A percentile compares a stretch with the other conserved stretches of the same genome.
phyloP scores from a whole-genome alignment of 208 protist species.

The Trypanosomatidae sp. region DNA sequence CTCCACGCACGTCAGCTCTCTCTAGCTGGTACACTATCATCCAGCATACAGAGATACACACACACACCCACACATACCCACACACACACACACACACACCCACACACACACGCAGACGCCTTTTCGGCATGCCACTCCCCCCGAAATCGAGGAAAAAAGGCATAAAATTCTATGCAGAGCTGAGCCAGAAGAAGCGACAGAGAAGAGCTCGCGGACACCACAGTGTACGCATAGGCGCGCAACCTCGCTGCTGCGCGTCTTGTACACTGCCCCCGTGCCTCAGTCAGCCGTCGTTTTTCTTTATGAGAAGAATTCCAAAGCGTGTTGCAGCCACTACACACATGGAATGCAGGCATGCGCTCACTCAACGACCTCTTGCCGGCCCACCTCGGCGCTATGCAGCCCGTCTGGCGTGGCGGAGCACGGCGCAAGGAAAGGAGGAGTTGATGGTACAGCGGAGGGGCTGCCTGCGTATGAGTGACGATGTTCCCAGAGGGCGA shows the following conservation, averaged over 20 bases:
- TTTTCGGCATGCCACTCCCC: neutral
- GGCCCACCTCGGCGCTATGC: neutral
- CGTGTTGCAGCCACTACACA: neutral
- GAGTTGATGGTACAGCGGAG: neutral
- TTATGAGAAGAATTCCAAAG: neutral
- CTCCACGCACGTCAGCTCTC: neutral
- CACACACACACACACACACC: neutral
- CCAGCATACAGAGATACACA: neutral
- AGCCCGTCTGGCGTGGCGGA: conserved; percentile 3
- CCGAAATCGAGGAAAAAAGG: no score
- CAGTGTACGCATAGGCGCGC: neutral
- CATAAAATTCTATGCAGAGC: neutral
- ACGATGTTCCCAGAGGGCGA: conserved; percentile 6
- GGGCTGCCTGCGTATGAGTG: conserved; percentile 2
- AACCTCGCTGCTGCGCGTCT: neutral
- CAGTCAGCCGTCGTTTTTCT: neutral
- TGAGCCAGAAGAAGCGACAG: neutral
- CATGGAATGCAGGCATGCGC: no score
- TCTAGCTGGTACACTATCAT: neutral
- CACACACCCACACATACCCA: neutral
- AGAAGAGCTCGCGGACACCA: neutral
- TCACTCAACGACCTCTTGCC: conserved; percentile 4
- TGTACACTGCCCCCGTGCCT: neutral
- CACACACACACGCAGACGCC: neutral
- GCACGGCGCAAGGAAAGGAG: neutral